A percentile compares a stretch with the other conserved stretches of the same genome.
Evolutionary conservation across 768 basidiomycete genomes (phyloP).

Genomic region (Pleurotus cornucopiae): DNA sequence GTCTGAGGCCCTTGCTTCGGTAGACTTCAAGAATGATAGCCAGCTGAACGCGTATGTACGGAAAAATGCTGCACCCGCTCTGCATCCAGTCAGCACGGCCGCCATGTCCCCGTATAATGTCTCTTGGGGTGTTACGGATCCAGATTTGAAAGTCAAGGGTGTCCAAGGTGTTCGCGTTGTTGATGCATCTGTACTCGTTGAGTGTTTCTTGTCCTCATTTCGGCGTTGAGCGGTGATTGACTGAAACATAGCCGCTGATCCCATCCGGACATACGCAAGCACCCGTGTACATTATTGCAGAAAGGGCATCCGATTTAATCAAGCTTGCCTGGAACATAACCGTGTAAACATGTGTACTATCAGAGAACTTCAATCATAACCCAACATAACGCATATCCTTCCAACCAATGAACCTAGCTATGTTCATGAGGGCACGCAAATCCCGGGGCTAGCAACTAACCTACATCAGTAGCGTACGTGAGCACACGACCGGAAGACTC

Average conservation of each 20-base stretch:
- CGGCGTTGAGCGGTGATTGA: background rate
- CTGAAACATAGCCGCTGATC: slow-evolving; percentile 15
- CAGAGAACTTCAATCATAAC: too few species aligned
- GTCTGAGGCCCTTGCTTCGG: slow-evolving; percentile 12
- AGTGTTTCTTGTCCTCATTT: slow-evolving; percentile 2
- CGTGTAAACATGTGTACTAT: too few species aligned
- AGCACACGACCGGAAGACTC: too few species aligned
- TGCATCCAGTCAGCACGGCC: slow-evolving; percentile 26
- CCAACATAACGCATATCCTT: too few species aligned
- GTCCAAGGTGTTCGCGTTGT: slow-evolving; percentile 29
- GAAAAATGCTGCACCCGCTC: slow-evolving; percentile 10
- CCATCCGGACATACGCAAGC: slow-evolving; percentile 24
- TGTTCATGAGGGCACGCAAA: too few species aligned
- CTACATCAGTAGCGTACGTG: too few species aligned
- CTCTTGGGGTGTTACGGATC: slow-evolving; percentile 26
- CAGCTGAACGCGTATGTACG: slow-evolving; percentile 19
- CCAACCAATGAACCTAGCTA: too few species aligned
- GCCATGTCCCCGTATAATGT: slow-evolving; percentile 25
- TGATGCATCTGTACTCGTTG: slow-evolving; percentile 34
- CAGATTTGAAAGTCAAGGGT: slow-evolving; percentile 28
- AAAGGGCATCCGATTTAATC: background rate
- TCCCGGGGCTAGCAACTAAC: too few species aligned
- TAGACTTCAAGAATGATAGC: slow-evolving; percentile 19
- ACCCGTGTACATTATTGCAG: slow-evolving; percentile 23
- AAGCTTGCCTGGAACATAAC: too few species aligned